Evolutionary conservation across 352 stramenopile species (phyloP), one percentile per base, ranked within the genome.

Genomic region (Pelagophyceae sp.): DNA sequence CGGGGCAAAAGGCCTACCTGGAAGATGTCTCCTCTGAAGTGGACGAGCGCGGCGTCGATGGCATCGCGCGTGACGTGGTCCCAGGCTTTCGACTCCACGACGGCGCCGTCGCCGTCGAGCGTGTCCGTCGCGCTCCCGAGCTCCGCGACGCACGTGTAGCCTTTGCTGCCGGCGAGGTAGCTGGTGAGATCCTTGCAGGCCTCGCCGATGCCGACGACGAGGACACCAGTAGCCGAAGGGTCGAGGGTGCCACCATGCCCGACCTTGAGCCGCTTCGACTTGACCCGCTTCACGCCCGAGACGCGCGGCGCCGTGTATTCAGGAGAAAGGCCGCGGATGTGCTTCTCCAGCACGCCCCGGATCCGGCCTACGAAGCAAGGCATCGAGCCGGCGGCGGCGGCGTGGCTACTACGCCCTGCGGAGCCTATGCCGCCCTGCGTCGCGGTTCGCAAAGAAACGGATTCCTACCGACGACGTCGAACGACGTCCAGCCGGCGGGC

Each of bases 191-290:
- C 72, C 61, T 87, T 88, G 17, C 85, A 91, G 27, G 85, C 89
- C 35, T 76, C 87, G 35, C 88, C 88, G 33, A 94, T 82, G 20
- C 89, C 89, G 65, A 92, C 64, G 2, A 94, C 89, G 17, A 94
- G 76, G 23, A 92, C 87, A 40, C 89, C 89, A 0, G 82, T 87
- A 19, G 89, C 89, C 27, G 91, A 75, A 27, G 89, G 89, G 84
- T 94, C 89, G 25, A 94, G 78, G 3, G 89, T 94, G 17, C 89
- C 89, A n/a, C 89, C 89, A 80, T 94, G 89, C 27, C 89, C 89
- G 11, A 92, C 87, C 76, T 90, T 90, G 0, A 94, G 79, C 38
- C 87, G 81, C 51, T 77, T 75, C 63, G 75, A 81, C 67, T 88
- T 87, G 19, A 50, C 65, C 54, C 69, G 76, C 76, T 80, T 78